phyloP scores from a whole-genome alignment of 2,329 filamentous ascomycete species.

The Coniochaeta prunicola region DNA sequence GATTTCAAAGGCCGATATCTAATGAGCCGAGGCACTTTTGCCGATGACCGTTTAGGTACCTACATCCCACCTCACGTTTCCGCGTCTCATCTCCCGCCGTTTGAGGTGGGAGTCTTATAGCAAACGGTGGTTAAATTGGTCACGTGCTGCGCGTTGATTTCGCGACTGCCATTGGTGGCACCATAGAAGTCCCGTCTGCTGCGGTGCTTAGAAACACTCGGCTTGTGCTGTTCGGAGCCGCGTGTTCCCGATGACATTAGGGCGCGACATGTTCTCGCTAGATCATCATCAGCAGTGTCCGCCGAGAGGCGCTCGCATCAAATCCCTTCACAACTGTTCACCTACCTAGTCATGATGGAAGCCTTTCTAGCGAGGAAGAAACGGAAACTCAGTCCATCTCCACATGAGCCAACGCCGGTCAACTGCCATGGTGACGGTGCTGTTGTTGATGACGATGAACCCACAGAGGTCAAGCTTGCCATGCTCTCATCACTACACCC shows the following conservation, averaged over 20 bases:
- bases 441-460: slow-evolving; percentile 49
- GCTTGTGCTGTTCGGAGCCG: not conserved
- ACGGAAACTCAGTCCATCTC: slow-evolving; percentile 30
- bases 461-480: slow-evolving; percentile 85
- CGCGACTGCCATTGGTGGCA: slow-evolving; percentile 1
- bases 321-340: not conserved
- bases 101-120: not conserved
- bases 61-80: too few relatives aligned
- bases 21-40: not conserved
- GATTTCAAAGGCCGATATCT: not conserved
- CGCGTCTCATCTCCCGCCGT: too few relatives aligned
- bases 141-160: slow-evolving; percentile 9
- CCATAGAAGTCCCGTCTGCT: slow-evolving; percentile 6
- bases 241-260: not conserved
- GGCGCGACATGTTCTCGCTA: not conserved
- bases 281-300: not conserved
- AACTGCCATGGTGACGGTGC: slow-evolving; percentile 20
- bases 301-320: not conserved
- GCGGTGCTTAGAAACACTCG: too few relatives aligned
- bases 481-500: slow-evolving; percentile 73
- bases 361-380: slow-evolving; percentile 48
- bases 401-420: slow-evolving; percentile 4
- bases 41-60: not conserved
- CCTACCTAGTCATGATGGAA: not conserved
- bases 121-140: not conserved